Evolutionary conservation across 1,284 basidiomycete species (phyloP), one percentile per base, ranked within the genome.

Genomic region (Spongiforma sp.): DNA sequence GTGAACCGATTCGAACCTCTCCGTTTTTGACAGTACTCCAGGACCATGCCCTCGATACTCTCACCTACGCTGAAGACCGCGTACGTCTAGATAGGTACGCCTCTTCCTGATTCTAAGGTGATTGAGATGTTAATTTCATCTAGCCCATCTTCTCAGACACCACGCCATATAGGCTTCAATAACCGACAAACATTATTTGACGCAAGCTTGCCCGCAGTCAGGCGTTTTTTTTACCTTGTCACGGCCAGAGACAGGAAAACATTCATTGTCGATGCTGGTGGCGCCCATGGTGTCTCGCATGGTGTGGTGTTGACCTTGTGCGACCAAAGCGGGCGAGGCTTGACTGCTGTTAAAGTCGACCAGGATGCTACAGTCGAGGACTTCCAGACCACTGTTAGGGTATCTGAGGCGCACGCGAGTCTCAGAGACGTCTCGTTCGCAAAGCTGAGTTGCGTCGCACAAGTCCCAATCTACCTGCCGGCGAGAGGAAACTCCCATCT

Each of bases 161-260:
- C 71, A 9, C 69, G 53, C 9, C 74, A 69, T 19, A 64, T 65
- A 52, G 72, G 72, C 8, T 0, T 28, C 14, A 46, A 67, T 46
- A 63, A n/a, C 24, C 21, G 64, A 39, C 73, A 71, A 19, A 15
- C 57, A 46, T 54, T 74, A 32, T 74, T 74, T 36, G 39, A 67
- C 15, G 53, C 57, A 5, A 69, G 53, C 48, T 50, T 65, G 1
- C 55, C 37, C 26, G 41, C 30, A n/a, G 41, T 62, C 8, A 53
- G 39, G 34, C 63, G 58, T 9, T 62, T 62, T 39, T 48, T 46
- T 21, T 33, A 66, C 43, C 30, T n/a, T n/a, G n/a, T n/a, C n/a
- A n/a, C n/a, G n/a, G n/a, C n/a, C n/a, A n/a, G n/a, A n/a, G n/a
- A n/a, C n/a, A n/a, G n/a, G n/a, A n/a, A n/a, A n/a, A n/a, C n/a